A percentile compares a stretch with the other conserved stretches of the same genome.
Conservation (phyloP, 1,284 basidiomycete species). For the Ganoderma boninense region DNA sequence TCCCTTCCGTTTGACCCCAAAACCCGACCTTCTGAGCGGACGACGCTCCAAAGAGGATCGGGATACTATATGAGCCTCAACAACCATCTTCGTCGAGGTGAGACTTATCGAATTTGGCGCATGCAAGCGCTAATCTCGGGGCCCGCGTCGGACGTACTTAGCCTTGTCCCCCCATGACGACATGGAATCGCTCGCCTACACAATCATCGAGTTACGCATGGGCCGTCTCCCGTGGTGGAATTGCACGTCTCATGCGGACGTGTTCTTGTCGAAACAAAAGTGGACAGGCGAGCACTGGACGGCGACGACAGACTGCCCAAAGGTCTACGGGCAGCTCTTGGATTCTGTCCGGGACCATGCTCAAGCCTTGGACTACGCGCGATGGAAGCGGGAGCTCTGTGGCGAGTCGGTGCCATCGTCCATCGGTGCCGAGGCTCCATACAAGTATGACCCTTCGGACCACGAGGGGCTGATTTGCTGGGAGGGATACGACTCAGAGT, state of each 20-base stretch:
- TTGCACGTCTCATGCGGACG: neutral
- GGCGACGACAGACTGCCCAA: neutral
- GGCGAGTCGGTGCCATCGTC: neutral
- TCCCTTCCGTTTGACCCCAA: neutral
- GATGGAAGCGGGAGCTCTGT: neutral
- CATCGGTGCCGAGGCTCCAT: neutral
- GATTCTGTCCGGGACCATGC: neutral
- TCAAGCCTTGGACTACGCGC: neutral
- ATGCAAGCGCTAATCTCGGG: too few relatives aligned
- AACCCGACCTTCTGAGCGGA: neutral
- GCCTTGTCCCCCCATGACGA: neutral
- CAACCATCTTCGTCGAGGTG: neutral
- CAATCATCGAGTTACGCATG: neutral
- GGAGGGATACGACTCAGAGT: neutral
- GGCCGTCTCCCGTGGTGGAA: neutral
- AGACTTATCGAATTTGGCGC: neutral
- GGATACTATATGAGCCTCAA: neutral
- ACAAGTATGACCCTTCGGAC: neutral
- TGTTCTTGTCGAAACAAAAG: neutral
- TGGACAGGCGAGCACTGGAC: neutral
- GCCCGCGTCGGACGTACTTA: too few relatives aligned
- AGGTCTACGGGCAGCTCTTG: neutral
- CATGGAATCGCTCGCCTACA: neutral
- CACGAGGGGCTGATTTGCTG: neutral
- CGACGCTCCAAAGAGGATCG: neutral